Percentiles rank a stretch among this genome's conserved stretches.
Conservation (phyloP, 352 stramenopile species). For the Pythium vanterpoolii region DNA sequence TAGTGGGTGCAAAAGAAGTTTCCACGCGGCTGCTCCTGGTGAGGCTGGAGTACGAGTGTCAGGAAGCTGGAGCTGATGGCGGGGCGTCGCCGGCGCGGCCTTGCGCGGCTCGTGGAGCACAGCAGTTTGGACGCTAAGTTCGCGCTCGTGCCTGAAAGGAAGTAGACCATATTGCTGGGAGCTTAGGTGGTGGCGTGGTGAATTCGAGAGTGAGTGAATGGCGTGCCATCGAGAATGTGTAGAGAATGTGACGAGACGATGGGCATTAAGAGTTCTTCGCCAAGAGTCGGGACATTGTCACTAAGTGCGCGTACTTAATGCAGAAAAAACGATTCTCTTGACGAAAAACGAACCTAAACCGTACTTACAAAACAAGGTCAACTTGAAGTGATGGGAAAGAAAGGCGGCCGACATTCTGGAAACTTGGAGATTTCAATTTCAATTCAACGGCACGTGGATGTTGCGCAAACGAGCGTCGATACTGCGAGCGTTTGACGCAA, state of each 20-base stretch:
- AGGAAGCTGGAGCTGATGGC: background rate
- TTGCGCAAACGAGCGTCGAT: background rate
- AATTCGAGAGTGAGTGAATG: constrained; percentile 4
- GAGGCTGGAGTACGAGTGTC: background rate
- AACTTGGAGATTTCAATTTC: background rate
- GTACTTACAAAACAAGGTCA: background rate
- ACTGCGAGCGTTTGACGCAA: too few species aligned
- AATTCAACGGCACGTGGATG: background rate
- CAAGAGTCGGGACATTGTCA: too few species aligned
- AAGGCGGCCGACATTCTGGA: background rate
- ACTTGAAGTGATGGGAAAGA: background rate
- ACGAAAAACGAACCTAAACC: background rate
- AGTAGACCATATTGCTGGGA: constrained; percentile 13
- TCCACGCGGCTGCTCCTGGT: background rate
- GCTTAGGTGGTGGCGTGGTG: background rate
- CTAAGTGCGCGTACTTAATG: constrained; percentile 7
- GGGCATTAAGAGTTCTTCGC: too few species aligned
- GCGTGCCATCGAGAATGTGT: background rate
- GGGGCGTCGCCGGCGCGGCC: background rate
- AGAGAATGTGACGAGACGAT: background rate
- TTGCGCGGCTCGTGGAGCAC: background rate
- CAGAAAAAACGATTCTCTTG: constrained; percentile 10
- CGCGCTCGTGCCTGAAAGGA: constrained; percentile 8
- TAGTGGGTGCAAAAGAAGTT: constrained; percentile 1
- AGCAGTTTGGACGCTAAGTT: background rate